Evolutionary conservation across 1,284 basidiomycete genomes (phyloP).

Genomic region (Boletus albobrunnescens): DNA sequence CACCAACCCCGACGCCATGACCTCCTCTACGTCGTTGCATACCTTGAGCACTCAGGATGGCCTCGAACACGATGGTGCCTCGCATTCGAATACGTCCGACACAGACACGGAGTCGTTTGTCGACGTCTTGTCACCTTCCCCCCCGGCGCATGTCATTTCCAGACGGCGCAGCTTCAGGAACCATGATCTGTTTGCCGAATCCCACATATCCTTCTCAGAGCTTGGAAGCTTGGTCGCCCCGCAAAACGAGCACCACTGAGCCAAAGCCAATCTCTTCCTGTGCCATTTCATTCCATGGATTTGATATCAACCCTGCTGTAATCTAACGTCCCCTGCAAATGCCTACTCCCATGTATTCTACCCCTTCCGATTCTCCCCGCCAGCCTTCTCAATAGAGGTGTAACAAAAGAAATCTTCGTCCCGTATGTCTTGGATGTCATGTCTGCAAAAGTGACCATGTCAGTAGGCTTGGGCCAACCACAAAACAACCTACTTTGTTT

Average conservation of each 20-base stretch:
- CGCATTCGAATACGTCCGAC: neutral
- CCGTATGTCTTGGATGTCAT: slow-evolving; percentile 37
- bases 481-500: slow-evolving; percentile 46
- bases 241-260: neutral
- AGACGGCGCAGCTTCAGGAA: slow-evolving; percentile 24
- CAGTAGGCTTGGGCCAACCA: neutral
- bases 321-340: neutral
- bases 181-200: slow-evolving; percentile 26
- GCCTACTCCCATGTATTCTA: neutral
- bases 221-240: slow-evolving; percentile 24
- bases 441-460: slow-evolving; percentile 30
- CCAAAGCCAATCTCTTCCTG: neutral
- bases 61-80: neutral
- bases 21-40: neutral
- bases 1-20: neutral
- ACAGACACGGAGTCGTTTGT: slow-evolving; percentile 13
- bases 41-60: neutral
- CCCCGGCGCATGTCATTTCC: slow-evolving; percentile 4
- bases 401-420: slow-evolving; percentile 41
- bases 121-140: slow-evolving; percentile 23
- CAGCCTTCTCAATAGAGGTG: neutral
- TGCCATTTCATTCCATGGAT: too few species aligned
- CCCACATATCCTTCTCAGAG: slow-evolving; percentile 27
- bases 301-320: neutral
- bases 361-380: neutral